Evolutionary conservation across 306 rosid species (phyloP).

Genomic region (Abrus pulchellus): DNA sequence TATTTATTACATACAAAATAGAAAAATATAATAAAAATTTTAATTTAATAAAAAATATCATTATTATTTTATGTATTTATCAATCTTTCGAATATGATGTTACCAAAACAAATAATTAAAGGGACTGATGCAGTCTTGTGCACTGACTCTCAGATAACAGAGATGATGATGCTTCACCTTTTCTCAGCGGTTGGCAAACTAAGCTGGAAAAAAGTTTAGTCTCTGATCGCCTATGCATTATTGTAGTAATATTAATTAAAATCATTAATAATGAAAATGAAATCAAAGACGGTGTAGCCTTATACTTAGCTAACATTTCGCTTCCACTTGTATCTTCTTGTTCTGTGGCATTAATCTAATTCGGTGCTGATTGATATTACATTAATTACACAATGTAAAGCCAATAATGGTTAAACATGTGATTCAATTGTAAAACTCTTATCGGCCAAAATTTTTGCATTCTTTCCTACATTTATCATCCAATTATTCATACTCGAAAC

Average conservation of each 20-base stretch:
- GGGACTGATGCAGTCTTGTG: conserved; percentile 19
- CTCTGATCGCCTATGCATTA: not conserved
- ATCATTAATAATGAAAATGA: not conserved
- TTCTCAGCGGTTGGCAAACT: conserved; percentile 63
- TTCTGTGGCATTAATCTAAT: not conserved
- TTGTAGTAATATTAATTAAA: conserved; percentile 8
- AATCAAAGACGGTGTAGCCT: not conserved
- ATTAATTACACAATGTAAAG: not conserved
- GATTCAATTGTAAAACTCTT: no score
- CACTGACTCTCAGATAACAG: conserved; percentile 50
- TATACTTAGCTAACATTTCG: not conserved
- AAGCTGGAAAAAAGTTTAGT: conserved; percentile 45
- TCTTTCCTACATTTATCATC: no score
- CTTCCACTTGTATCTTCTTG: conserved; percentile 20
- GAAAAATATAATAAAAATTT: no score
- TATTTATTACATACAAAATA: no score
- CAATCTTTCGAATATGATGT: no score
- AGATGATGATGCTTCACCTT: conserved; percentile 25
- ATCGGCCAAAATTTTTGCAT: no score
- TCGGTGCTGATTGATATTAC: not conserved
- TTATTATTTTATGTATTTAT: no score
- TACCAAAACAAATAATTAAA: conserved; percentile 14
- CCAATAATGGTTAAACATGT: not conserved
- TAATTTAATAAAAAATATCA: no score
- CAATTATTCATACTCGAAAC: no score